Percentiles rank a stretch among this genome's conserved stretches.
These are phyloP conservation scores for Tilletia setariae DNA, from an alignment of 1,284 basidiomycete species.

Conservation along the genomic window DNA sequence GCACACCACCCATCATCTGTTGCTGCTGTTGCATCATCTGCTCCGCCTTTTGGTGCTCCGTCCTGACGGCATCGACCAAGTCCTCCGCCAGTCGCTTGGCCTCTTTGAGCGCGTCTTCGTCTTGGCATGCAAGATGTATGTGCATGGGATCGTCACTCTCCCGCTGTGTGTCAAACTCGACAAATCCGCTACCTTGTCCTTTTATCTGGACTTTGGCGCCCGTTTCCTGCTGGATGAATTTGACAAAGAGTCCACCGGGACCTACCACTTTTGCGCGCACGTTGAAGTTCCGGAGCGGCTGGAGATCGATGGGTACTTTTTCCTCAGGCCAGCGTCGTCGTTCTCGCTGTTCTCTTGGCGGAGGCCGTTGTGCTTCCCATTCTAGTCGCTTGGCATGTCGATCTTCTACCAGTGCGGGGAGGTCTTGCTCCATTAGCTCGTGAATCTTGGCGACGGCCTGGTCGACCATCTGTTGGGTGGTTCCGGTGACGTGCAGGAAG, in stretches of 20 bases:
- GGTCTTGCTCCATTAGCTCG: conserved; percentile 78
- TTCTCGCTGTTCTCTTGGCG: conserved; percentile 24
- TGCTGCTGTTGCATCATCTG: conserved; percentile 4
- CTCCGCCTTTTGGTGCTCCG: conserved; percentile 46
- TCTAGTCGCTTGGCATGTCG: conserved; percentile 57
- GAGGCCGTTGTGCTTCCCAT: conserved; percentile 64
- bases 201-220: conserved; percentile 97
- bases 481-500: conserved; percentile 88
- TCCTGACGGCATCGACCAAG: conserved; percentile 44
- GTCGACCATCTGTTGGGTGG: conserved; percentile 73
- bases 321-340: conserved; percentile 44
- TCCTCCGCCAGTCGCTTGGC: conserved; percentile 46
- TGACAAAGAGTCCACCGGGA: conserved; percentile 84
- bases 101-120: conserved; percentile 39
- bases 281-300: conserved; percentile 92
- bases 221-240: conserved; percentile 96
- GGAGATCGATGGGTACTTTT: conserved; percentile 69
- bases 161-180: conserved; percentile 86
- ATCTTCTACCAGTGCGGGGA: conserved; percentile 48
- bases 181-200: conserved; percentile 87
- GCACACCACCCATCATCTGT: background rate
- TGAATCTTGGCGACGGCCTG: conserved; percentile 77
- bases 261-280: conserved; percentile 96
- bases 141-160: conserved; percentile 91
- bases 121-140: conserved; percentile 46